A percentile compares a stretch with the other conserved stretches of the same genome.
phyloP scores from a whole-genome alignment of 768 basidiomycete genomes.

The Mycena vulgaris region DNA sequence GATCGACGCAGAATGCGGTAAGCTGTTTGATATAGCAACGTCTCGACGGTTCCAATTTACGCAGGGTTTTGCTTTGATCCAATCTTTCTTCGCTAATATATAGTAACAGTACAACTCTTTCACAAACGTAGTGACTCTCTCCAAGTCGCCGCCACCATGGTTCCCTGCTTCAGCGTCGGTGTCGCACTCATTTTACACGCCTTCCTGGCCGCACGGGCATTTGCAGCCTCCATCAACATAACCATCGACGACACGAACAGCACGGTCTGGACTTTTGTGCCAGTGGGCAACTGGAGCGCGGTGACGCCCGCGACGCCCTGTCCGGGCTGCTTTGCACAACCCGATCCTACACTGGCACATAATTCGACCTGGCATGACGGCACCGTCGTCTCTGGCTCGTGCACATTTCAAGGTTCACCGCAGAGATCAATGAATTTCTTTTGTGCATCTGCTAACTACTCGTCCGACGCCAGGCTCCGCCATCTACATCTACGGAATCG shows the following conservation, averaged over 20 bases:
- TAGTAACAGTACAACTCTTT: no score
- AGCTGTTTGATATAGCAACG: no score
- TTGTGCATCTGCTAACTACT: not conserved
- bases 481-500: constrained; percentile 29
- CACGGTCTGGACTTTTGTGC: constrained; percentile 2
- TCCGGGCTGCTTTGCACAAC: constrained; percentile 3
- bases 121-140: no score
- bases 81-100: no score
- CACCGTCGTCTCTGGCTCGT: constrained; percentile 5
- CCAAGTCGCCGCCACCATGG: not conserved
- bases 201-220: constrained; percentile 2
- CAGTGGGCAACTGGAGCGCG: not conserved
- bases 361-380: constrained; percentile 26
- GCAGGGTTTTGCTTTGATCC: no score
- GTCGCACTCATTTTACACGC: not conserved
- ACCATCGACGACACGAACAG: constrained; percentile 28
- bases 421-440: not conserved
- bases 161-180: not conserved
- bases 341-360: not conserved
- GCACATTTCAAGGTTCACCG: constrained; percentile 29
- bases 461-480: constrained; percentile 10
- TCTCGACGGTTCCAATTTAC: no score
- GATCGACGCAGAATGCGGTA: no score
- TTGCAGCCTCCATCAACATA: constrained; percentile 9
- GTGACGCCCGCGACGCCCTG: constrained; percentile 16